Base-by-base conservation (phyloP, 2,329 filamentous ascomycete genomes). In the Neopestalotiopsis sp. region DNA sequence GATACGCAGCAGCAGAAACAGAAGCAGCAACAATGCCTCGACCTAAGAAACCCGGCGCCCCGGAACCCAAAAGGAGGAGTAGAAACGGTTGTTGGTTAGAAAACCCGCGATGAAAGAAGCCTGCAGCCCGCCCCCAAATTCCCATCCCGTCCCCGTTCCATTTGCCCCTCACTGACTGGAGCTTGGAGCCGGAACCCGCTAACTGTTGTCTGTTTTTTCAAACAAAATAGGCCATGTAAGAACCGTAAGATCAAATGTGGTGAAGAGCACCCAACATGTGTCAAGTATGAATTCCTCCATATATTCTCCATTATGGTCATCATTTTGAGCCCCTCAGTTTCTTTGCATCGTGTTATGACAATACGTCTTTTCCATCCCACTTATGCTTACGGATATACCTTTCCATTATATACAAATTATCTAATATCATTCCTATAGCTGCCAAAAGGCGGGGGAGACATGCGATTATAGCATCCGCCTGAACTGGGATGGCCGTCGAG, bases 391-490 rank as follows among this genome's bases (percentile, higher is more conserved):
- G 45, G n/a, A 17, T 52, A 20, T 17, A 52, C 45, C 45, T 20
- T n/a, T 61, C 30, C 45, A 64, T 49, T 4, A 45, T 40, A 63
- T 65, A 40, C 49, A 20, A 5, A 14, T 28, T 66, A 24, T 34
- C 64, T 57, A 38, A 57, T 17, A 58, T n/a, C n/a, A 12, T 34
- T 60, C 30, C 56, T 67, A 70, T 71, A 85, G 84, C 76, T 95
- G 93, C 79, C 85, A 90, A 74, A 89, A 89, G 70, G 89, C 91
- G 71, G 90, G 90, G 70, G 92, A 94, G 76, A 82, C 83, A 61
- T 96, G 93, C 82, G 93, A 96, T 79, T 95, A 95, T 78, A 93
- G 89, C 74, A 92, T 95, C 74, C 88, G 92, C 40, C 82, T 95
- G 72, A 95, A 95, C 75, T 95, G 93, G 93, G 91, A 92, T 70